Conservation (phyloP, 2,329 filamentous ascomycete species). For the Didymella arachidicola region DNA sequence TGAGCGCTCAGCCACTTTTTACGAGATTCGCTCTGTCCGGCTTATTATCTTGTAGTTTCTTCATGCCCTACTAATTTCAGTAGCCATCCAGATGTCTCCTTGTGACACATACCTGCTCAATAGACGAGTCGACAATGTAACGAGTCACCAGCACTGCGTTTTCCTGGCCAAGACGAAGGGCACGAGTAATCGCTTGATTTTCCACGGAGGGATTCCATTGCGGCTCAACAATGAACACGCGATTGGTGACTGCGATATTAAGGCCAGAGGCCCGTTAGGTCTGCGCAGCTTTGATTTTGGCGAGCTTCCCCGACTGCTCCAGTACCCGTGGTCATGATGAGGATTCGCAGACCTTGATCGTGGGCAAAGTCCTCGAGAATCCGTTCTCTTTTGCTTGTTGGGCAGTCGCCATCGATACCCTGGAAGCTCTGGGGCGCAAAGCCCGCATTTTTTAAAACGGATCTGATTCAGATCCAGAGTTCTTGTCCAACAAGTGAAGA, state of each 20-base stretch:
- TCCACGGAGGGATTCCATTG: slow-evolving; percentile 65
- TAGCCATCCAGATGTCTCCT: too few species aligned
- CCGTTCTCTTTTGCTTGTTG: slow-evolving; percentile 47
- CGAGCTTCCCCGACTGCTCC: slow-evolving; percentile 58
- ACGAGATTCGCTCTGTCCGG: not conserved
- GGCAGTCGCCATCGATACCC: slow-evolving; percentile 57
- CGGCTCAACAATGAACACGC: slow-evolving; percentile 61
- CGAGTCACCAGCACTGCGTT: slow-evolving; percentile 55
- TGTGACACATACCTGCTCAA: slow-evolving; percentile 1
- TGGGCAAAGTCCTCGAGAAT: slow-evolving; percentile 53
- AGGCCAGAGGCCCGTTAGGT: slow-evolving; percentile 42
- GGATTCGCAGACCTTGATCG: slow-evolving; percentile 40
- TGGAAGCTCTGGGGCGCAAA: slow-evolving; percentile 32
- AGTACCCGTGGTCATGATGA: slow-evolving; percentile 63
- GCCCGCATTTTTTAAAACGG: slow-evolving; percentile 15
- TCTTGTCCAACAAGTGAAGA: slow-evolving; percentile 45
- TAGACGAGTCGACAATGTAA: slow-evolving; percentile 52
- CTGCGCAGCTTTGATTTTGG: too few species aligned
- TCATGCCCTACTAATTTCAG: not conserved
- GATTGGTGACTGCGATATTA: slow-evolving; percentile 59
- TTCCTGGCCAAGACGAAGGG: slow-evolving; percentile 58
- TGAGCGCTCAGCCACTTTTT: not conserved
- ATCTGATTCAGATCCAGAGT: slow-evolving; percentile 37
- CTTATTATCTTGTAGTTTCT: not conserved
- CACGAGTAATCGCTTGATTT: slow-evolving; percentile 61